Conservation (phyloP, 73 alveolate species). For the Symbiodinium natans region DNA sequence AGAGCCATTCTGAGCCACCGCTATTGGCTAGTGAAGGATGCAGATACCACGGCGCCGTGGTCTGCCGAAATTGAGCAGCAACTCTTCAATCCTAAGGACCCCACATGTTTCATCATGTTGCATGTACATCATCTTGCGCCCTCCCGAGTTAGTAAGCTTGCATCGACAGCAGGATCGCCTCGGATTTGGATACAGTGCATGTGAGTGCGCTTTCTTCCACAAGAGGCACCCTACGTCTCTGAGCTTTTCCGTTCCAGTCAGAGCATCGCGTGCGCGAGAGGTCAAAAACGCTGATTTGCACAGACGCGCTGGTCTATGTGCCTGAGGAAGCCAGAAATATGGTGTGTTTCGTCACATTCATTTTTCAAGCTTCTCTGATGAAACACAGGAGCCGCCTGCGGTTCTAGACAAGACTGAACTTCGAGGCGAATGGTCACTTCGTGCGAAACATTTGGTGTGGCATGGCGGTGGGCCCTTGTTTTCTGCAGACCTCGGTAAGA, state of each 20-base stretch:
- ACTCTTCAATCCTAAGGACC: constrained; percentile 51
- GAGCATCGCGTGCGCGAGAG: background rate
- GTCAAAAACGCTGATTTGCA: constrained; percentile 81
- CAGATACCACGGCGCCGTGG: constrained; percentile 45
- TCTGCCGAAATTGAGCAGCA: constrained; percentile 71
- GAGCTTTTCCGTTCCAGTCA: too few species aligned
- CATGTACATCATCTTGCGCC: too few species aligned
- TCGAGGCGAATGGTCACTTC: background rate
- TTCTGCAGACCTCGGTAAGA: constrained; percentile 32
- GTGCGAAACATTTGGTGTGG: too few species aligned
- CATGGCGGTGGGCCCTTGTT: too few species aligned
- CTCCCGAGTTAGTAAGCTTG: background rate
- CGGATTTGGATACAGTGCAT: constrained; percentile 77
- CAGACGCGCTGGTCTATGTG: constrained; percentile 87
- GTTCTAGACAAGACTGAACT: constrained; percentile 5
- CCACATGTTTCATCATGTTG: background rate
- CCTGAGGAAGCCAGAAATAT: constrained; percentile 44
- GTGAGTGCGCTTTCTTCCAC: constrained; percentile 92
- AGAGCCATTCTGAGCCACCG: background rate
- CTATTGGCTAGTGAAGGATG: background rate
- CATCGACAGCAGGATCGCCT: constrained; percentile 42
- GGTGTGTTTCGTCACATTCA: too few species aligned
- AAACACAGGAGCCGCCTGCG: background rate
- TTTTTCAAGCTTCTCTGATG: background rate
- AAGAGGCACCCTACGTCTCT: background rate